Percentiles rank a stretch among this genome's conserved stretches.
phyloP scores from a whole-genome alignment of 2,329 filamentous ascomycete genomes.

The Ascochyta lentis region DNA sequence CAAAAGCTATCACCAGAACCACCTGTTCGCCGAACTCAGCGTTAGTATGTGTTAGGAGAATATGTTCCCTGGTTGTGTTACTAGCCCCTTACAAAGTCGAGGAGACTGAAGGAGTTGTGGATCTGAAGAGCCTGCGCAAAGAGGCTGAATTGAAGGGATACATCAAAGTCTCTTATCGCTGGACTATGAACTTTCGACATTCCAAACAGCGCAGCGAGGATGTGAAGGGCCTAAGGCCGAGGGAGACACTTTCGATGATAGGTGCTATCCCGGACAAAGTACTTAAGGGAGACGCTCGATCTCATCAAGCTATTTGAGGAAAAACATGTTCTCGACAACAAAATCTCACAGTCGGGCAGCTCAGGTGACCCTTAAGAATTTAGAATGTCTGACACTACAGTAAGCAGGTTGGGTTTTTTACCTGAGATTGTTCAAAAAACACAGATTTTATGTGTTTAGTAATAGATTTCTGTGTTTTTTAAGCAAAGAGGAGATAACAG shows the following conservation, averaged over 20 bases:
- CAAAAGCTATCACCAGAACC: slow-evolving; percentile 18
- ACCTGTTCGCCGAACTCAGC: slow-evolving; percentile 29
- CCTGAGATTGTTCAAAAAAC: too few species aligned
- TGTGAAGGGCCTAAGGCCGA: neutral
- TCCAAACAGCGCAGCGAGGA: neutral
- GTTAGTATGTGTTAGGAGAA: slow-evolving; percentile 10
- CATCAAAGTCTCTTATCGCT: slow-evolving; percentile 2
- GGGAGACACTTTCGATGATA: neutral
- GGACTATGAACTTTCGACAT: neutral
- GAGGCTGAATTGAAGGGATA: neutral
- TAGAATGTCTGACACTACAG: neutral
- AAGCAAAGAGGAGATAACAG: too few species aligned
- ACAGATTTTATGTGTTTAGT: too few species aligned
- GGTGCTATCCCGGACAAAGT: slow-evolving; percentile 26
- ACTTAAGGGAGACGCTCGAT: slow-evolving; percentile 22
- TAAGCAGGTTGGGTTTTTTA: too few species aligned
- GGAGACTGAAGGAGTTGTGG: neutral
- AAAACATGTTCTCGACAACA: neutral
- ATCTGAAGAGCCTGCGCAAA: slow-evolving; percentile 8
- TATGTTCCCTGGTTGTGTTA: too few species aligned
- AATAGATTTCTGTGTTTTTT: too few species aligned
- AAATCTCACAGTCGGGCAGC: neutral
- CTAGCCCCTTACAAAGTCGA: slow-evolving; percentile 7
- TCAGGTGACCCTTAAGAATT: neutral
- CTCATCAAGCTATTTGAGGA: slow-evolving; percentile 22